Base-by-base conservation (phyloP, 2,329 filamentous ascomycete genomes). In the Ilyonectria destructans region DNA sequence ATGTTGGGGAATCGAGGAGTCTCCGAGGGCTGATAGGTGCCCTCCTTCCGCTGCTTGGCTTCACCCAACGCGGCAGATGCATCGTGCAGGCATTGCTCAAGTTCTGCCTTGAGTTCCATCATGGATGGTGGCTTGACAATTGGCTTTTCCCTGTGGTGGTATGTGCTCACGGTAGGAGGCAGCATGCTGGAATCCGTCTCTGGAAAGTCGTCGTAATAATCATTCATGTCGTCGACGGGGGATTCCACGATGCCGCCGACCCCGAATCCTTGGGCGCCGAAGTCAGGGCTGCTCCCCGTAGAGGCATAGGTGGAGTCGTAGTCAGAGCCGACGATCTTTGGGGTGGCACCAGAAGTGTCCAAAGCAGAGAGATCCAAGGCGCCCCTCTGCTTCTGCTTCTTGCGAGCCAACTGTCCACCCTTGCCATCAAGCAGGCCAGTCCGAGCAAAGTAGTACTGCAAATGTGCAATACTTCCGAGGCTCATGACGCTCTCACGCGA, bases 361-460 rank as follows among this genome's bases (percentile, higher is more conserved):
- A 91, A 78, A 40, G 83, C 82, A 2, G 89, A 88, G 45, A 91
- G 79, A 71, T 91, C 89, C 49, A 91, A 80, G 1, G 88, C 89
- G 17, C 84, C 85, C 17, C 83, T 87, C 75, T 89, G 87, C 74
- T 88, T 86, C 72, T 90, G 87, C 77, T 88, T 91, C 79, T 92
- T 92, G 76, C 92, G 92, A 23, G 93, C 92, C 67, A 97, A 84
- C 80, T 97, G 93, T 61, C 90, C 96, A 40, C 95, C 96, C 80
- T 98, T 98, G 64, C 96, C 95, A 78, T 99, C 96, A 58, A 99
- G 84, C 71, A 99, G 83, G 6, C 96, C 96, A 1, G 96, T 99
- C 67, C 96, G 88, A 40, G 96, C 96, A 84, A 99, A 99, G 83
- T 98, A 99, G 83, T 98, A 97, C 82, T 99, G 96, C 77, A 99